Conservation (phyloP, 164 flowering plant species). For the Protea cynaroides region DNA sequence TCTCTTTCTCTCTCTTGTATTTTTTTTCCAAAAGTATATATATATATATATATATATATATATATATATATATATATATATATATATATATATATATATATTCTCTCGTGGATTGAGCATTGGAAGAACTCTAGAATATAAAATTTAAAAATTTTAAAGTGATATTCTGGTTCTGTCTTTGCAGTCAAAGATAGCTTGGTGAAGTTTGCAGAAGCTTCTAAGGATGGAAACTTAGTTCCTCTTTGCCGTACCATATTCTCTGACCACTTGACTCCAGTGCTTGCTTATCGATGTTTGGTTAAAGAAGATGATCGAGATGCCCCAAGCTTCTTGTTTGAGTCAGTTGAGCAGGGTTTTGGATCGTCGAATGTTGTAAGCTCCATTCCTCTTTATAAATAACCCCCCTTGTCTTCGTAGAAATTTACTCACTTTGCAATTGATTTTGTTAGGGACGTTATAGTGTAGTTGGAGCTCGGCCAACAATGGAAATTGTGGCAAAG, state of each 20-base stretch:
- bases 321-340: constrained; percentile 79
- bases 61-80: too few relatives aligned
- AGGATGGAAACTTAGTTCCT: constrained; percentile 59
- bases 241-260: constrained; percentile 60
- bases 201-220: constrained; percentile 57
- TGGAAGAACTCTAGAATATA: background rate
- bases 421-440: constrained; percentile 6
- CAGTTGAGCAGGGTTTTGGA: constrained; percentile 62
- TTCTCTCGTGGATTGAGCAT: background rate
- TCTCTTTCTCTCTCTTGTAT: too few relatives aligned
- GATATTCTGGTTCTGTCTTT: constrained; percentile 2
- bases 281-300: constrained; percentile 84
- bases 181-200: constrained; percentile 21
- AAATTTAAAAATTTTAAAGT: background rate
- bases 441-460: constrained; percentile 71
- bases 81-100: too few relatives aligned
- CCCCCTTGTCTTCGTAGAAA: background rate
- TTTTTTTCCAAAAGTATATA: too few relatives aligned
- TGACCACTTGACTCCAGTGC: constrained; percentile 81
- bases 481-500: constrained; percentile 76
- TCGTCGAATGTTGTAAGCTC: constrained; percentile 48
- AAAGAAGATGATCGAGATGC: constrained; percentile 77
- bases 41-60: too few relatives aligned
- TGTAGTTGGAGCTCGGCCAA: constrained; percentile 83
- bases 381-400: too few relatives aligned